phyloP scores from a whole-genome alignment of 352 stramenopile species.

The Globisporangium polare region DNA sequence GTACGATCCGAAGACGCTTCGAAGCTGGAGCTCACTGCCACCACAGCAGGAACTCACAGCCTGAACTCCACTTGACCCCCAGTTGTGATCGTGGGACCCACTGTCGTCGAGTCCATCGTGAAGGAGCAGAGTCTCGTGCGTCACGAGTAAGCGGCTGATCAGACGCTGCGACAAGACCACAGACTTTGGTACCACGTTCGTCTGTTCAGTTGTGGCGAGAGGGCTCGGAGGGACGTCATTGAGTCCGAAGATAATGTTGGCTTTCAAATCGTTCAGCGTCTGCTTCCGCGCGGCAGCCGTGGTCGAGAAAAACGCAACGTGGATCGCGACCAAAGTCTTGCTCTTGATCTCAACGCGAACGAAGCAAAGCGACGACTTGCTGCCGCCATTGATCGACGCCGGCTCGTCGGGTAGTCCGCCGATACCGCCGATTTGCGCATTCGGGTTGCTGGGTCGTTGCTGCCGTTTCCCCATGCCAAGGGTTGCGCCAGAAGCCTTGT shows the following conservation, averaged over 20 bases:
- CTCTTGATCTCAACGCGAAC: slow-evolving; percentile 79
- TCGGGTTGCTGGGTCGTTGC: slow-evolving; percentile 23
- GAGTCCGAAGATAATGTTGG: slow-evolving; percentile 46
- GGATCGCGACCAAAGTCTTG: slow-evolving; percentile 69
- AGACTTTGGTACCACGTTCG: slow-evolving; percentile 10
- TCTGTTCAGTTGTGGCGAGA: slow-evolving; percentile 1
- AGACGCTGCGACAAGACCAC: slow-evolving; percentile 73
- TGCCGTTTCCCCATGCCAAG: slow-evolving; percentile 18
- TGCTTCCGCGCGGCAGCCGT: slow-evolving; percentile 53
- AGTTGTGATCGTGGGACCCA: slow-evolving; percentile 15
- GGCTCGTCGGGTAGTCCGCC: slow-evolving; percentile 10
- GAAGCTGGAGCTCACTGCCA: slow-evolving; percentile 68
- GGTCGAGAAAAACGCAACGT: slow-evolving; percentile 87
- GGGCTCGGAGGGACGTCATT: slow-evolving; percentile 33
- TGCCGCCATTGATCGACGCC: slow-evolving; percentile 23
- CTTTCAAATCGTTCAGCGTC: slow-evolving; percentile 72
- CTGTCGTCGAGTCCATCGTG: slow-evolving; percentile 24
- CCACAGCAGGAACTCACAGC: slow-evolving; percentile 64
- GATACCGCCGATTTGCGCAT: slow-evolving; percentile 5
- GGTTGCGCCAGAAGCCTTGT: slow-evolving; percentile 20
- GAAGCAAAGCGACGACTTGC: slow-evolving; percentile 72
- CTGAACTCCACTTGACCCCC: slow-evolving; percentile 1
- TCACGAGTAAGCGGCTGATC: slow-evolving; percentile 71
- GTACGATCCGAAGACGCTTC: slow-evolving; percentile 79
- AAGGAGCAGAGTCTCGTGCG: slow-evolving; percentile 63